Evolutionary conservation across 2,329 filamentous ascomycete genomes (phyloP).

Genomic region (Hawksworthiomyces lignivorus): DNA sequence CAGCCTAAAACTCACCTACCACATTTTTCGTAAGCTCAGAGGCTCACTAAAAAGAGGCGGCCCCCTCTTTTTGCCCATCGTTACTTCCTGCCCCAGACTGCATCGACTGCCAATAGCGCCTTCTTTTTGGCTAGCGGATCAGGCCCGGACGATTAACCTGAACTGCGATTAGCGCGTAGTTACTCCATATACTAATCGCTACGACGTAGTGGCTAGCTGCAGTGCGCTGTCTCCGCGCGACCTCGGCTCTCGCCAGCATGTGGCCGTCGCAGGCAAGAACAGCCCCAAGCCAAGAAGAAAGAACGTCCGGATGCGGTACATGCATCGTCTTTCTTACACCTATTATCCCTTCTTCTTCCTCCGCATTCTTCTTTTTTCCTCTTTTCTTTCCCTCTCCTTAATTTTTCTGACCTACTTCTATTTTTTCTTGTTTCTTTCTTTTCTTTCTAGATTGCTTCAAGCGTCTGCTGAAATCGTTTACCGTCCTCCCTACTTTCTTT

Average conservation of each 20-base stretch:
- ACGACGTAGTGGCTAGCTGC: no score
- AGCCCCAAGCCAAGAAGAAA: no score
- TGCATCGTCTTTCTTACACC: no score
- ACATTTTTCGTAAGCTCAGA: no score
- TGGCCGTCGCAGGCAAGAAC: conserved; percentile 9
- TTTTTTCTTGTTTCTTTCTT: background rate
- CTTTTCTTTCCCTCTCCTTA: background rate
- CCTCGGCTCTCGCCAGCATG: conserved; percentile 19
- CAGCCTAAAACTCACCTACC: no score
- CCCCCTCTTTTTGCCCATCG: no score
- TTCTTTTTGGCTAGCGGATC: background rate
- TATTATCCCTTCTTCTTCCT: no score
- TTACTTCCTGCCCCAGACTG: background rate
- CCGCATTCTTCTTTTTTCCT: background rate
- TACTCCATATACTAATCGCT: no score
- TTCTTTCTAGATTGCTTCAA: background rate
- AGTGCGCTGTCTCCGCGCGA: no score
- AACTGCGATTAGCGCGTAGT: conserved; percentile 4
- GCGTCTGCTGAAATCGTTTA: no score
- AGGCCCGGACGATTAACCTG: conserved; percentile 1
- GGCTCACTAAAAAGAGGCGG: no score
- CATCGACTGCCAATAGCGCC: background rate
- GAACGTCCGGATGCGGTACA: conserved; percentile 6
- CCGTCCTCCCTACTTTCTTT: conserved; percentile 6
- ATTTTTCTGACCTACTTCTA: no score